Conservation (phyloP, 768 basidiomycete species). For the Rhodocollybia butyracea region DNA sequence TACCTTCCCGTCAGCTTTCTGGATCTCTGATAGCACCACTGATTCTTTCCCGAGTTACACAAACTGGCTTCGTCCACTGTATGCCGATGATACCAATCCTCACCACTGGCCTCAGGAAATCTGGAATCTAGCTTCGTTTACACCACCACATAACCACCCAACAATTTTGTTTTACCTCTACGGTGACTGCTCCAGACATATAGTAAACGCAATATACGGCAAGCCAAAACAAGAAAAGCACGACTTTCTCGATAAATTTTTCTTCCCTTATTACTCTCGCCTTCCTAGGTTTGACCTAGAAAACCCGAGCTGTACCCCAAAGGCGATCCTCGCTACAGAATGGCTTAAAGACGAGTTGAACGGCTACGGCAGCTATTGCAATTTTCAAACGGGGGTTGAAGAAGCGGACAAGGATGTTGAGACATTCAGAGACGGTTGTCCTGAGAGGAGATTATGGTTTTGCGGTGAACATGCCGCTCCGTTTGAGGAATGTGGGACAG, state of each 20-base stretch:
- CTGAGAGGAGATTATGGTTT: slow-evolving; percentile 15
- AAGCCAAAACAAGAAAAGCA: slow-evolving; percentile 15
- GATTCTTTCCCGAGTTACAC: slow-evolving; percentile 15
- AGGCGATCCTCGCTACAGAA: slow-evolving; percentile 16
- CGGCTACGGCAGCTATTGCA: slow-evolving; percentile 17
- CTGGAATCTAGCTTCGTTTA: slow-evolving; percentile 17
- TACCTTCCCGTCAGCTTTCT: slow-evolving; percentile 17
- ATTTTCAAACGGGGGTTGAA: slow-evolving; percentile 16
- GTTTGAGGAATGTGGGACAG: slow-evolving; percentile 19
- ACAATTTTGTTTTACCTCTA: slow-evolving; percentile 17
- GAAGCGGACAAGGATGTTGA: slow-evolving; percentile 17
- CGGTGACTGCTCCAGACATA: slow-evolving; percentile 17
- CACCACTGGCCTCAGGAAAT: slow-evolving; percentile 17
- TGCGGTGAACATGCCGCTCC: slow-evolving; percentile 18
- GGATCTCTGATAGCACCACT: slow-evolving; percentile 14
- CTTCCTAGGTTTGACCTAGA: slow-evolving; percentile 13
- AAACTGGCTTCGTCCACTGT: slow-evolving; percentile 15
- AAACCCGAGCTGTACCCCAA: slow-evolving; percentile 11
- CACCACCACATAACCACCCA: slow-evolving; percentile 18
- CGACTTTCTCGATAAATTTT: slow-evolving; percentile 13
- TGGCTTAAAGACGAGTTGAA: slow-evolving; percentile 14
- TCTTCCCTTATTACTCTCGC: slow-evolving; percentile 17
- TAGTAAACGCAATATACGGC: slow-evolving; percentile 14
- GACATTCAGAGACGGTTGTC: slow-evolving; percentile 13
- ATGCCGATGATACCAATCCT: slow-evolving; percentile 17